These are phyloP conservation scores for Paracorniculantispora psalliotae DNA, from an alignment of 2,329 filamentous ascomycete species.

Conservation along the genomic window DNA sequence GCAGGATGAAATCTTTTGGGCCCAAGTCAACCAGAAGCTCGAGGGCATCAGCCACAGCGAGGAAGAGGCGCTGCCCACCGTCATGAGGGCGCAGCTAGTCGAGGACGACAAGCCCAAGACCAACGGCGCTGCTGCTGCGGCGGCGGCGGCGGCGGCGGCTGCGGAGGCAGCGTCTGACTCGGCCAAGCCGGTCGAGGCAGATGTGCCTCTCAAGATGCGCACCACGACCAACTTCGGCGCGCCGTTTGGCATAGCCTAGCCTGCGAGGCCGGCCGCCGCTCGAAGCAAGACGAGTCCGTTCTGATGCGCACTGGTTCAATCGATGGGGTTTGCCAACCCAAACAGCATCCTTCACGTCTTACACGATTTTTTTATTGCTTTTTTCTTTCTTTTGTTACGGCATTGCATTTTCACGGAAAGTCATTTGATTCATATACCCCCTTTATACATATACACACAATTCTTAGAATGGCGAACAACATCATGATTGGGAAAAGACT, in stretches of 20 bases:
- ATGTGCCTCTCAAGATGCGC: conserved; percentile 43
- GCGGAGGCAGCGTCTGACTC: too few species aligned
- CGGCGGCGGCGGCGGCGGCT: conserved; percentile 15
- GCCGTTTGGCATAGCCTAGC: conserved; percentile 35
- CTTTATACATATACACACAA: too few species aligned
- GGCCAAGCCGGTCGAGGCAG: conserved; percentile 32
- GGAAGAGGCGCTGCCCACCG: conserved; percentile 44
- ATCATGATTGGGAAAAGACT: too few species aligned
- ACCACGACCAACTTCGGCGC: conserved; percentile 44
- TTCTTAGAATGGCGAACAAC: too few species aligned
- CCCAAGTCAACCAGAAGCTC: conserved; percentile 46
- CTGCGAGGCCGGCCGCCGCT: not conserved
- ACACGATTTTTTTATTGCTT: too few species aligned
- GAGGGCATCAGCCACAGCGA: conserved; percentile 43
- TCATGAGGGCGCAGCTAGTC: conserved; percentile 24
- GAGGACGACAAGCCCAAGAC: conserved; percentile 23
- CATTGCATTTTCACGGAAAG: too few species aligned
- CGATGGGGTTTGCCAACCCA: too few species aligned
- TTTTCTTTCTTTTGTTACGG: too few species aligned
- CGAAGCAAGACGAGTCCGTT: not conserved
- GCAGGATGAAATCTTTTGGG: conserved; percentile 51
- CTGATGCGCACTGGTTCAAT: too few species aligned
- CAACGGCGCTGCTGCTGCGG: conserved; percentile 13
- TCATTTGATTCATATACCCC: too few species aligned
- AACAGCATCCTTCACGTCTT: too few species aligned